Evolutionary conservation across 208 protist genomes (phyloP), one percentile per base, ranked within the genome.

Genomic region (Polymyxa betae): DNA sequence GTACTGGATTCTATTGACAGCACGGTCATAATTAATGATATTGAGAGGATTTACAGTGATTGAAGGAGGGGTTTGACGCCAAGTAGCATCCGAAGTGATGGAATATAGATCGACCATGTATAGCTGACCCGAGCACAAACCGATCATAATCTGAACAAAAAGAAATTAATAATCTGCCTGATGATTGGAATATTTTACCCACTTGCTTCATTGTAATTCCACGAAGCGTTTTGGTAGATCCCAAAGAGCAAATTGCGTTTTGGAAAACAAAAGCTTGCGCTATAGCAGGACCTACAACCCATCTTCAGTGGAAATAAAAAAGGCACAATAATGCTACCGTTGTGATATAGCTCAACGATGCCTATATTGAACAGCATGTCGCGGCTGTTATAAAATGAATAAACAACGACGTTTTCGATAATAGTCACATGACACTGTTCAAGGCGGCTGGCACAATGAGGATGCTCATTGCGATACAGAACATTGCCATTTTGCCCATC

Each of bases 71-170:
- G 16, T 38, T 35, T 20, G 16, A 82, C 72, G 5, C 10, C n/a
- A 38, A 40, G n/a, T 12, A 45, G 35, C 5, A 40, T 35, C 16
- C 5, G 72, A 5, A 43, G 72, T 43, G 5, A 82, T 66, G 54
- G 54, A 29, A 66, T 16, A 82, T 82, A n/a, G 72, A 20, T 82
- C 72, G 35, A 82, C 5, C 72, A 82, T 5, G 12, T 35, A 45
- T 45, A 82, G 35, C 40, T 82, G 72, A 35, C 72, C 72, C 5
- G 72, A 40, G 72, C 72, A 82, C 10, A 82, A 20, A 20, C 72
- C 72, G 40, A 82, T 43, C 10, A 82, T 82, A 45, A 82, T 82
- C 72, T 82, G n/a, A 5, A 60, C 49, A 82, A 82, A 5, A 82
- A 16, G 16, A 82, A 82, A 5, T 5, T 45, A n/a, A 35, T 5